A percentile compares a stretch with the other conserved stretches of the same genome.
These are phyloP conservation scores for Kodamaea sp. DNA, from an alignment of 1,139 yeast genomes.

Conservation along the genomic window DNA sequence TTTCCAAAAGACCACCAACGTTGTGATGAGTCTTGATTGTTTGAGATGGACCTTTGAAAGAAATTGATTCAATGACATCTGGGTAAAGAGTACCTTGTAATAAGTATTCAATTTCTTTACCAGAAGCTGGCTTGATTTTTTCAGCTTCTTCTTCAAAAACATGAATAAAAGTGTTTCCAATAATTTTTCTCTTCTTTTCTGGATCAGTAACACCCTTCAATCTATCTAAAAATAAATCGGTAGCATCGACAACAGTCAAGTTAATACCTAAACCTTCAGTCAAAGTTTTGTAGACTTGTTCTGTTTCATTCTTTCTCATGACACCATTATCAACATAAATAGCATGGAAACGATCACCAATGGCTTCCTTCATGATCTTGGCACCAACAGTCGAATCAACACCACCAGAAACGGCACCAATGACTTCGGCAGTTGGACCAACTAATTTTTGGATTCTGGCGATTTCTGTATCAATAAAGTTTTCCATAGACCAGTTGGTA, in stretches of 20 bases:
- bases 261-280: constrained; percentile 93
- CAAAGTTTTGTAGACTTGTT: constrained; percentile 79
- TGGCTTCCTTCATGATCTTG: constrained; percentile 95
- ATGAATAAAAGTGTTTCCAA: constrained; percentile 96
- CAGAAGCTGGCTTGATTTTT: constrained; percentile 83
- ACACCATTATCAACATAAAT: constrained; percentile 97
- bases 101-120: constrained; percentile 86
- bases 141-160: constrained; percentile 97
- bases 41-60: constrained; percentile 99
- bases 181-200: constrained; percentile 97
- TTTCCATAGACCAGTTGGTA: constrained; percentile 97
- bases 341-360: constrained; percentile 98
- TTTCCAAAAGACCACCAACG: constrained; percentile 95
- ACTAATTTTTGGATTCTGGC: constrained; percentile 85
- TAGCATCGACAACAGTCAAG: constrained; percentile 90
- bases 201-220: constrained; percentile 96
- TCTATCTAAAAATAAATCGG: constrained; percentile 80
- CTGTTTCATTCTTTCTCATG: constrained; percentile 92
- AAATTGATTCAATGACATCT: constrained; percentile 96
- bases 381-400: constrained; percentile 99
- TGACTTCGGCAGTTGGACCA: constrained; percentile 97
- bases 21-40: constrained; percentile 99
- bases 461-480: constrained; percentile 94
- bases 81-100: constrained; percentile 98
- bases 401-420: constrained; percentile 99